Percentiles rank a stretch among this genome's conserved stretches.
These are phyloP conservation scores for Albatrellus ellisii DNA, from an alignment of 768 basidiomycete genomes.

Conservation along the genomic window DNA sequence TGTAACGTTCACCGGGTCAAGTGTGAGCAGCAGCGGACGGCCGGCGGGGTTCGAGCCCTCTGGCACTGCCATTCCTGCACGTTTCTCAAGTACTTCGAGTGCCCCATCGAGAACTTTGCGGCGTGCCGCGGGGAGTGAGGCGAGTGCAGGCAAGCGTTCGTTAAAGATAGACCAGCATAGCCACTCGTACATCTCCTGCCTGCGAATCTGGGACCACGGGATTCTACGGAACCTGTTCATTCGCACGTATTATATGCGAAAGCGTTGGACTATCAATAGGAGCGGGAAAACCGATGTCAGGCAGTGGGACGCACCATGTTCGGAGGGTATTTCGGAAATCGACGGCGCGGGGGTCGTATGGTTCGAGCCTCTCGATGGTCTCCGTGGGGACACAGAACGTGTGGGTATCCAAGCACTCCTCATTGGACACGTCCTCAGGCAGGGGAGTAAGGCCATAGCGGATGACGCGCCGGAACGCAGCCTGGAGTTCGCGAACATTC, in stretches of 20 bases:
- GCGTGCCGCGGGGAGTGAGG: conserved; percentile 33
- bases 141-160: conserved; percentile 38
- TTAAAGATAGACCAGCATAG: conserved; percentile 80
- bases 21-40: conserved; percentile 51
- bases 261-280: no score
- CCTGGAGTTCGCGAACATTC: conserved; percentile 42
- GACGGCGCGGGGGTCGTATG: conserved; percentile 54
- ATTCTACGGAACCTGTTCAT: conserved; percentile 56
- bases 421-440: conserved; percentile 38
- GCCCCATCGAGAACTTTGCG: conserved; percentile 42
- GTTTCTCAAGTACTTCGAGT: conserved; percentile 52
- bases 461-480: conserved; percentile 47
- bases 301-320: conserved; percentile 28
- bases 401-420: conserved; percentile 34
- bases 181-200: conserved; percentile 56
- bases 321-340: conserved; percentile 60
- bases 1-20: conserved; percentile 62
- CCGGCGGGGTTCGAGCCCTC: conserved; percentile 42
- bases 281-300: no score
- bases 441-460: conserved; percentile 50
- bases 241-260: not conserved
- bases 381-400: conserved; percentile 54
- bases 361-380: conserved; percentile 39
- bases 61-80: conserved; percentile 51
- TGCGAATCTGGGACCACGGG: conserved; percentile 60